A percentile compares a stretch with the other conserved stretches of the same genome.
Evolutionary conservation across 306 rosid species (phyloP).

Genomic region (Trichosanthes truncata): DNA sequence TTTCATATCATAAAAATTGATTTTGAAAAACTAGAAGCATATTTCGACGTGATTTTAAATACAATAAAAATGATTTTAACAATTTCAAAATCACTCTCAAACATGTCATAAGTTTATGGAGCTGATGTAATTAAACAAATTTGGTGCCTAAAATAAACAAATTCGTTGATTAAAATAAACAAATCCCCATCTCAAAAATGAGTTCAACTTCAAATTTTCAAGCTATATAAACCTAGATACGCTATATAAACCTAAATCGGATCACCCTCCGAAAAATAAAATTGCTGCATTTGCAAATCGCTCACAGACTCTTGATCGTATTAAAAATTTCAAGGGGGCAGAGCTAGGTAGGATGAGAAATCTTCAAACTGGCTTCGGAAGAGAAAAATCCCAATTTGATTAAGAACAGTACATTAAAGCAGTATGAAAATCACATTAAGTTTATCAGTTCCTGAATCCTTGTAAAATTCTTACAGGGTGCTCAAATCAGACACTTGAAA

Average conservation of each 20-base stretch:
- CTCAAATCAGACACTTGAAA: slow-evolving; percentile 2
- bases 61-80: too few species aligned
- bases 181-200: neutral
- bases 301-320: too few species aligned
- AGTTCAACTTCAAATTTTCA: neutral
- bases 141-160: too few species aligned
- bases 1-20: too few species aligned
- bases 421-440: slow-evolving; percentile 4
- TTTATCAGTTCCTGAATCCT: neutral
- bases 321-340: neutral
- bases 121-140: neutral
- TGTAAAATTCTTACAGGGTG: neutral
- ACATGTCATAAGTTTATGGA: too few species aligned
- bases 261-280: neutral
- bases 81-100: too few species aligned
- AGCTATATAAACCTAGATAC: neutral
- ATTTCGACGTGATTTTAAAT: too few species aligned
- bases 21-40: too few species aligned
- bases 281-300: neutral
- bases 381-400: neutral
- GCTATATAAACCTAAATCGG: neutral
- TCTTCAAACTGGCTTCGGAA: neutral
- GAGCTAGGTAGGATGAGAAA: neutral
- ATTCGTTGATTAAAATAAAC: neutral
- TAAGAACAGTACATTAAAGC: neutral